Evolutionary conservation across 805 yeast genomes (phyloP).

Genomic region (Brettanomyces bruxellensis): DNA sequence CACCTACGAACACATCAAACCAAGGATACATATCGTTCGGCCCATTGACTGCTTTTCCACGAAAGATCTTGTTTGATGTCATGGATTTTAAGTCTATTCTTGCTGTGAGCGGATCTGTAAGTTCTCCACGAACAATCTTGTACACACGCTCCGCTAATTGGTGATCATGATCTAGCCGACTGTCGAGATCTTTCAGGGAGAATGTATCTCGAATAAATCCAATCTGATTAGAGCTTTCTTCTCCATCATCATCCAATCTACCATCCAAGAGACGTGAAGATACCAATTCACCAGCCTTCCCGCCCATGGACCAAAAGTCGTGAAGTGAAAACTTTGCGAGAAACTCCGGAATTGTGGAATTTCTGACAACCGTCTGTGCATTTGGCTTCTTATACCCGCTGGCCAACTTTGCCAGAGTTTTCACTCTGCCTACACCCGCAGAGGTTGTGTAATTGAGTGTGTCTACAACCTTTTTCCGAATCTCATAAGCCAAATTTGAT

Average conservation of each 20-base stretch:
- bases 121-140: conserved; percentile 57
- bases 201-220: conserved; percentile 43
- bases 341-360: conserved; percentile 40
- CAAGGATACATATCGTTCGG: conserved; percentile 59
- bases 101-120: conserved; percentile 42
- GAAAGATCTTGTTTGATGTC: conserved; percentile 81
- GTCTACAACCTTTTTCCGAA: conserved; percentile 43
- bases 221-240: conserved; percentile 20
- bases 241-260: conserved; percentile 12
- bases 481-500: conserved; percentile 43
- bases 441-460: conserved; percentile 78
- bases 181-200: conserved; percentile 28
- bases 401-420: conserved; percentile 77
- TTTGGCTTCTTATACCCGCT: conserved; percentile 82
- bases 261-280: conserved; percentile 27
- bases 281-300: conserved; percentile 66
- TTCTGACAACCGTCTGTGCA: conserved; percentile 68
- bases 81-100: conserved; percentile 69
- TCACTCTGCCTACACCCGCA: conserved; percentile 74
- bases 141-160: conserved; percentile 46
- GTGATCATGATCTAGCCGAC: conserved; percentile 31
- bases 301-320: conserved; percentile 89
- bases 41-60: conserved; percentile 42
- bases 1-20: conserved; percentile 80
- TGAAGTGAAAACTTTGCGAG: conserved; percentile 51